phyloP scores from a whole-genome alignment of 2,329 filamentous ascomycete genomes.

The Ophiocordyceps camponoti-floridani region DNA sequence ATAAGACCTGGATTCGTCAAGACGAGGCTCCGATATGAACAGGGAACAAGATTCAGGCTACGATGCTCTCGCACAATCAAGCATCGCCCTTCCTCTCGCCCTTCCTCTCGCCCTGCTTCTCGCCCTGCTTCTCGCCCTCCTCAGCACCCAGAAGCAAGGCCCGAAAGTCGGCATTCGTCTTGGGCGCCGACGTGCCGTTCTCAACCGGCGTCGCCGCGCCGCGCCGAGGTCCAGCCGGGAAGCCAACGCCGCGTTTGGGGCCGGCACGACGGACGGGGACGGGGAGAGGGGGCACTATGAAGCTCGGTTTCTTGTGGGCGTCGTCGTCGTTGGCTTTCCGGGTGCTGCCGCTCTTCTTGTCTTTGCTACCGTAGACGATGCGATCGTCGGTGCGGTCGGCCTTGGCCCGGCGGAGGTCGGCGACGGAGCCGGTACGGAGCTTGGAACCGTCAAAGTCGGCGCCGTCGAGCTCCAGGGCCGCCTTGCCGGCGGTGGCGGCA shows the following conservation, averaged over 20 bases:
- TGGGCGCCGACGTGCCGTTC: slow-evolving; percentile 15
- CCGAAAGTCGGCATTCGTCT: slow-evolving; percentile 41
- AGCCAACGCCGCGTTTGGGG: slow-evolving; percentile 25
- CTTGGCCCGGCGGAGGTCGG: slow-evolving; percentile 35
- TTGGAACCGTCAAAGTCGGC: slow-evolving; percentile 33
- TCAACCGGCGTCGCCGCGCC: slow-evolving; percentile 6
- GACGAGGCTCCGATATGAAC: too few relatives aligned
- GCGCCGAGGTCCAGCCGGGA: slow-evolving; percentile 12
- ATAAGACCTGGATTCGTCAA: too few relatives aligned
- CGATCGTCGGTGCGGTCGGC: slow-evolving; percentile 17
- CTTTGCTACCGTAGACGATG: slow-evolving; percentile 12
- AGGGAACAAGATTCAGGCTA: too few relatives aligned
- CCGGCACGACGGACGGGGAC: slow-evolving; percentile 19
- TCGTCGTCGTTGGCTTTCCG: slow-evolving; percentile 2
- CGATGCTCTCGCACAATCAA: background rate
- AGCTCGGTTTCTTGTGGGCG: slow-evolving; percentile 6
- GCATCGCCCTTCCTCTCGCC: slow-evolving; percentile 1
- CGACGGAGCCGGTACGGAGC: slow-evolving; percentile 34
- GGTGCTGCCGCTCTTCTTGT: slow-evolving; percentile 8
- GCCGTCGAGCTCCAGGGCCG: slow-evolving; percentile 40
- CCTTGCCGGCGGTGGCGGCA: slow-evolving; percentile 52
- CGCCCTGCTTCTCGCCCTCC: slow-evolving; percentile 1
- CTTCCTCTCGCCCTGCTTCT: slow-evolving; percentile 2
- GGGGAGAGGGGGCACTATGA: slow-evolving; percentile 29
- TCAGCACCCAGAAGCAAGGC: slow-evolving; percentile 24